A percentile compares a stretch with the other conserved stretches of the same genome.
Conservation (phyloP, 202 grass and related monocot genomes). For the Carex arenaria region DNA sequence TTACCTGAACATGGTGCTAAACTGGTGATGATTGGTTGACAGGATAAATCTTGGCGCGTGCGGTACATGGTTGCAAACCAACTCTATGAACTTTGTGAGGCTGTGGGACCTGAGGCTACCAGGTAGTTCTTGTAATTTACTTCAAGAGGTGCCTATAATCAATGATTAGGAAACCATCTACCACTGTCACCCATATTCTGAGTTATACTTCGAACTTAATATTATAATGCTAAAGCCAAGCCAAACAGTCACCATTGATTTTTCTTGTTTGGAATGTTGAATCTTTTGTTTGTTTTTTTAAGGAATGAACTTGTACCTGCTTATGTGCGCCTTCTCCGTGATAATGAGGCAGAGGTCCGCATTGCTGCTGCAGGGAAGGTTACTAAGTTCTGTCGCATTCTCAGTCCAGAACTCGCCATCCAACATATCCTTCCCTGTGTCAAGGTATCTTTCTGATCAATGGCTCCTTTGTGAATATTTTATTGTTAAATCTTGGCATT, state of each 20-base stretch:
- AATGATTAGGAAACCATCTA: background rate
- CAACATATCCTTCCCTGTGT: slow-evolving; percentile 93
- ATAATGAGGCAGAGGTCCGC: slow-evolving; percentile 95
- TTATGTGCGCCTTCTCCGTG: slow-evolving; percentile 91
- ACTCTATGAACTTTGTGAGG: slow-evolving; percentile 88
- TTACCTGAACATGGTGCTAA: background rate
- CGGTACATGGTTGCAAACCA: slow-evolving; percentile 99
- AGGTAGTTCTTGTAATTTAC: slow-evolving; percentile 32
- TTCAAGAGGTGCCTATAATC: background rate
- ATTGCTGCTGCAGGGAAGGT: slow-evolving; percentile 98
- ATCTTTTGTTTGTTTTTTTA: slow-evolving; percentile 9
- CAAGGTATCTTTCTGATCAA: slow-evolving; percentile 45
- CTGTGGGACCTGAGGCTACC: slow-evolving; percentile 84
- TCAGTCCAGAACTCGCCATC: slow-evolving; percentile 66
- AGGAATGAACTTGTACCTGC: slow-evolving; percentile 81
- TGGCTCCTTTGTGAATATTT: background rate
- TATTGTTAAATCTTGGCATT: background rate
- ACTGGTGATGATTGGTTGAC: background rate
- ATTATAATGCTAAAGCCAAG: background rate
- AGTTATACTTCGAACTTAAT: background rate
- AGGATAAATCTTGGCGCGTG: slow-evolving; percentile 99
- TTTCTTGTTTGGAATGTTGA: slow-evolving; percentile 11
- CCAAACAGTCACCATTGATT: background rate
- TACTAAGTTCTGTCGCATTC: slow-evolving; percentile 86
- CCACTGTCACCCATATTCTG: background rate